These are phyloP conservation scores for Lunularia cruciata DNA, from an alignment of 225 moss, liverwort and hornwort genomes.

Conservation along the genomic window DNA sequence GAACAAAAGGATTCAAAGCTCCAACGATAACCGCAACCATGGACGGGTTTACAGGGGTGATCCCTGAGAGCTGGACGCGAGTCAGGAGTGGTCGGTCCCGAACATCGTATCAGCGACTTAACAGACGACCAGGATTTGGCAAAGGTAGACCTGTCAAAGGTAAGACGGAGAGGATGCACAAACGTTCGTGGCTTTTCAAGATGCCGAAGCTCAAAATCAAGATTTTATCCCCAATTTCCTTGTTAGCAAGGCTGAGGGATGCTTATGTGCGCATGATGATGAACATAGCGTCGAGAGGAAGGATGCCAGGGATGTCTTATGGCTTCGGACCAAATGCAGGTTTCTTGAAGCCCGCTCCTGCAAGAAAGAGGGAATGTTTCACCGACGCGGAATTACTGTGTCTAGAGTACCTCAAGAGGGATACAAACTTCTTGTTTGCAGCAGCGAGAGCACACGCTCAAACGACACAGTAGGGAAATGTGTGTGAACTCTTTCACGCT, in stretches of 20 bases:
- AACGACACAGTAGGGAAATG: no score
- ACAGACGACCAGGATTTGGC: not conserved
- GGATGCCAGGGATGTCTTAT: not conserved
- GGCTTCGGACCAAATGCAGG: constrained; percentile 9
- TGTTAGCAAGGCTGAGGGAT: constrained; percentile 13
- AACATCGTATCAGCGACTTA: constrained; percentile 7
- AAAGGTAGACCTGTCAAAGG: not conserved
- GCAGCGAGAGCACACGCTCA: constrained; percentile 16
- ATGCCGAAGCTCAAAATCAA: constrained; percentile 17
- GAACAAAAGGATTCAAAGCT: no score
- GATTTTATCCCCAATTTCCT: constrained; percentile 4
- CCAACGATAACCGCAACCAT: no score
- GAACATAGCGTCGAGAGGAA: constrained; percentile 10
- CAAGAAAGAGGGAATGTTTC: constrained; percentile 4
- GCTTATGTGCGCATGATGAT: constrained; percentile 26
- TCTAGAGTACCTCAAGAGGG: constrained; percentile 24
- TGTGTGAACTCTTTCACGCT: no score
- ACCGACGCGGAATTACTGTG: constrained; percentile 21
- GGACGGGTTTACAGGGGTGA: constrained; percentile 17
- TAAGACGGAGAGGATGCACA: constrained; percentile 18
- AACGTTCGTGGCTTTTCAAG: constrained; percentile 15
- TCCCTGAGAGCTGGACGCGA: constrained; percentile 7
- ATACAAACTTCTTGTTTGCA: constrained; percentile 23
- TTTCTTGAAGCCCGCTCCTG: not conserved
- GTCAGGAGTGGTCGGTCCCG: constrained; percentile 9